A percentile compares a stretch with the other conserved stretches of the same genome.
Conservation (phyloP, 2,329 filamentous ascomycete genomes). For the Cercospora beticola region DNA sequence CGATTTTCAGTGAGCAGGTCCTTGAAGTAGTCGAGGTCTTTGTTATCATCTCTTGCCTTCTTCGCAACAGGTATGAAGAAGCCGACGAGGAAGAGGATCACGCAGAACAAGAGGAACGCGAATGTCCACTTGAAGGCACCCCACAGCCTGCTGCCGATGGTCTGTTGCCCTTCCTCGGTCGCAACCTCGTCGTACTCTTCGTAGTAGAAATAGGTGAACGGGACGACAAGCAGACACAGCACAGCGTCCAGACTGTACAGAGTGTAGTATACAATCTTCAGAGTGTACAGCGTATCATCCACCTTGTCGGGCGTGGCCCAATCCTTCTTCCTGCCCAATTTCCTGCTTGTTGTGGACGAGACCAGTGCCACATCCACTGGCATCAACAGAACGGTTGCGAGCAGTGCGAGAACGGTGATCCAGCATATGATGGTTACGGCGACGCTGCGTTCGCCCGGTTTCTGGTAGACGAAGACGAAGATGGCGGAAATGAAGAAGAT, state of each 20-base stretch:
- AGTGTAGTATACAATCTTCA: constrained; percentile 88
- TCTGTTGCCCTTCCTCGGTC: constrained; percentile 73
- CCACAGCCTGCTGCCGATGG: constrained; percentile 68
- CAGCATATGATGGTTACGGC: constrained; percentile 82
- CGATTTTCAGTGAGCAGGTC: constrained; percentile 77
- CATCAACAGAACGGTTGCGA: constrained; percentile 87
- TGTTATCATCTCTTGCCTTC: constrained; percentile 61
- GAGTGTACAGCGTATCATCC: constrained; percentile 71
- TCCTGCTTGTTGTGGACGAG: constrained; percentile 77
- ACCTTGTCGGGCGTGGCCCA: constrained; percentile 88
- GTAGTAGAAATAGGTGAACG: constrained; percentile 97
- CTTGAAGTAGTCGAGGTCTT: constrained; percentile 91
- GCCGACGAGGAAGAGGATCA: constrained; percentile 83
- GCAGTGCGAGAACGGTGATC: constrained; percentile 78
- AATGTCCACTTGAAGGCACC: constrained; percentile 89
- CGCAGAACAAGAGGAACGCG: constrained; percentile 74
- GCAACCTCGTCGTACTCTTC: constrained; percentile 96
- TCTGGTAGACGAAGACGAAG: constrained; percentile 90
- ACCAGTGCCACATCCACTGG: constrained; percentile 95
- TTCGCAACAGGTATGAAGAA: constrained; percentile 88
- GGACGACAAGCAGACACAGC: constrained; percentile 83
- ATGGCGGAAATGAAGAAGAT: constrained; percentile 75
- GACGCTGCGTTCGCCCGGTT: constrained; percentile 78
- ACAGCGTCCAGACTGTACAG: constrained; percentile 90
- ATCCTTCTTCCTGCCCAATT: constrained; percentile 80